Evolutionary conservation across 352 stramenopile genomes (phyloP).

Genomic region (Phytophthora syringae): DNA sequence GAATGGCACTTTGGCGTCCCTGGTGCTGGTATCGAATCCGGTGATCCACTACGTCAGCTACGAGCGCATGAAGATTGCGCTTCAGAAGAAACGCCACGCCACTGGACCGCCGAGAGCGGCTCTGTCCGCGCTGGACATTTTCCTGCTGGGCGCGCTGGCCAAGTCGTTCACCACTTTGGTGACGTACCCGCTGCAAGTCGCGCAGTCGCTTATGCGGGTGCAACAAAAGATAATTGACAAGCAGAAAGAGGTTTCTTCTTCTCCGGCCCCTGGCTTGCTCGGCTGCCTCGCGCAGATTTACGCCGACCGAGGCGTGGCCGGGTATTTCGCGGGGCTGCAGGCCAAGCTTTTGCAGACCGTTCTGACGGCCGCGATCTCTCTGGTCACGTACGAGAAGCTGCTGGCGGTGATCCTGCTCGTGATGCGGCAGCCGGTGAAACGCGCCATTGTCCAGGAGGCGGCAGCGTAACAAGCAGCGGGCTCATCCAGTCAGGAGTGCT

Average conservation of each 20-base stretch:
- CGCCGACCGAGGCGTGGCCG: slow-evolving; percentile 69
- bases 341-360: slow-evolving; percentile 96
- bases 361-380: slow-evolving; percentile 92
- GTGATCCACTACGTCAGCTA: slow-evolving; percentile 97
- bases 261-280: slow-evolving; percentile 23
- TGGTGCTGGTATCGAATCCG: slow-evolving; percentile 95
- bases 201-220: slow-evolving; percentile 91
- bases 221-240: slow-evolving; percentile 41
- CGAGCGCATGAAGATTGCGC: slow-evolving; percentile 89
- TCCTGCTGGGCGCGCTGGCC: slow-evolving; percentile 90
- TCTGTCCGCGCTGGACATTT: slow-evolving; percentile 88
- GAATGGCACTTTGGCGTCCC: slow-evolving; percentile 90
- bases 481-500: slow-evolving; percentile 5
- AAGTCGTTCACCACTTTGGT: slow-evolving; percentile 93
- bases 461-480: slow-evolving; percentile 35
- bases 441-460: slow-evolving; percentile 46
- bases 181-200: slow-evolving; percentile 95
- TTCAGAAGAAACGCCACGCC: slow-evolving; percentile 48
- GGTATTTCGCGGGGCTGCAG: slow-evolving; percentile 91
- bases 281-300: slow-evolving; percentile 71
- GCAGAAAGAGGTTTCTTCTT: slow-evolving; percentile 7
- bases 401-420: slow-evolving; percentile 62
- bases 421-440: slow-evolving; percentile 47
- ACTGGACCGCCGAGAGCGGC: slow-evolving; percentile 19
- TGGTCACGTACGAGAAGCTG: slow-evolving; percentile 95